Percentiles rank a stretch among this genome's conserved stretches.
phyloP scores from a whole-genome alignment of 768 basidiomycete species.

The Suillus luteus region DNA sequence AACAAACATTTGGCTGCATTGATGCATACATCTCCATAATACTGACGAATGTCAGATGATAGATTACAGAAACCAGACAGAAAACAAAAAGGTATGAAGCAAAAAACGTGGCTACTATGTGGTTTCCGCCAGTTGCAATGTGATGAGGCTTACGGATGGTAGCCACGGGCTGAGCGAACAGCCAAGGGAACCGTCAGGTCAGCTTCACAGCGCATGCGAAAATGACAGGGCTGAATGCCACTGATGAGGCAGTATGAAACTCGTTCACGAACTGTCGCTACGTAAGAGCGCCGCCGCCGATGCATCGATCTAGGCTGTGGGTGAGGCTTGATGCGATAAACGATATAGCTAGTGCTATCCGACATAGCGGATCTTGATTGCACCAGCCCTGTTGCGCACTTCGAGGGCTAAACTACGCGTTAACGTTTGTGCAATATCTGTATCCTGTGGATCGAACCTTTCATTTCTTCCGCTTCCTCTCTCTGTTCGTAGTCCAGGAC shows the following conservation, averaged over 20 bases:
- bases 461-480: constrained; percentile 82
- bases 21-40: background rate
- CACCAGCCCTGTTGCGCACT: constrained; percentile 63
- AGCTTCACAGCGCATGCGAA: constrained; percentile 5
- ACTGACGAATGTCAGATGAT: background rate
- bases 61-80: background rate
- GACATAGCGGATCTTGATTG: constrained; percentile 77
- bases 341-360: constrained; percentile 44
- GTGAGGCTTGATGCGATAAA: constrained; percentile 11
- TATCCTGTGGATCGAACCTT: constrained; percentile 46
- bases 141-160: background rate
- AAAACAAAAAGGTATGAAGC: background rate
- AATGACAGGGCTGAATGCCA: constrained; percentile 3
- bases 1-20: no score
- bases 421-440: background rate
- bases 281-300: constrained; percentile 23
- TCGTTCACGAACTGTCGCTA: constrained; percentile 7
- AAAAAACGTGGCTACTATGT: constrained; percentile 5
- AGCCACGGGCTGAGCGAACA: background rate
- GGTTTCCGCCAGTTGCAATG: constrained; percentile 1
- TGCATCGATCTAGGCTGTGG: constrained; percentile 22
- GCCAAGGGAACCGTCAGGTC: background rate
- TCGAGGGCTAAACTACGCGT: constrained; percentile 53
- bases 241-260: constrained; percentile 7
- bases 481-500: constrained; percentile 91